These are phyloP conservation scores for Ceratopteris richardii DNA, from an alignment of 75 land plant species.

Conservation along the genomic window DNA sequence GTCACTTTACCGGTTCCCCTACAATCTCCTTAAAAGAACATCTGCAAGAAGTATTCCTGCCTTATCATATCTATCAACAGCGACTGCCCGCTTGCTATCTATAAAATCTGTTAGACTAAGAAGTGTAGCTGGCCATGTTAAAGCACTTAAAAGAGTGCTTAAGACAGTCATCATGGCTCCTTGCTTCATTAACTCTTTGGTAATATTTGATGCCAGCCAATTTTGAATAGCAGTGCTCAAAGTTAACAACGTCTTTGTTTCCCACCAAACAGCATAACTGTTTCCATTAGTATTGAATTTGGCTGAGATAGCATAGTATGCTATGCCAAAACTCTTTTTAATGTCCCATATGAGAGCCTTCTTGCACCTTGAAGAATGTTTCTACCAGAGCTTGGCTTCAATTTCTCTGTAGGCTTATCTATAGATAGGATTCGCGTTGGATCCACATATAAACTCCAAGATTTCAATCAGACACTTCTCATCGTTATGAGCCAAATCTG, in stretches of 20 bases:
- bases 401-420: too few relatives aligned
- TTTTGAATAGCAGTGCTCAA: slow-evolving; percentile 36
- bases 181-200: slow-evolving; percentile 22
- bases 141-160: slow-evolving; percentile 17
- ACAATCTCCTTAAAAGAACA: slow-evolving; percentile 19
- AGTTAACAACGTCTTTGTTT: slow-evolving; percentile 21
- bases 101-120: slow-evolving; percentile 29
- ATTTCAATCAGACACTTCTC: too few relatives aligned
- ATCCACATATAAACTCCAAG: too few relatives aligned
- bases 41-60: slow-evolving; percentile 30
- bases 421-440: too few relatives aligned
- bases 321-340: too few relatives aligned
- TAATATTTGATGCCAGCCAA: slow-evolving; percentile 33
- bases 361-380: too few relatives aligned
- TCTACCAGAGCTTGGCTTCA: too few relatives aligned
- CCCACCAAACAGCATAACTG: slow-evolving; percentile 34
- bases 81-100: slow-evolving; percentile 34
- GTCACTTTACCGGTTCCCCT: slow-evolving; percentile 21
- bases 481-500: too few relatives aligned
- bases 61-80: slow-evolving; percentile 34
- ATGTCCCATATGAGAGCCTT: too few relatives aligned
- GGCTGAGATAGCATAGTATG: too few relatives aligned
- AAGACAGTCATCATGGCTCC: slow-evolving; percentile 37
- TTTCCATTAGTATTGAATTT: too few relatives aligned
- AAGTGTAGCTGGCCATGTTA: slow-evolving; percentile 33